Conservation (phyloP, 1,284 basidiomycete species). For the Pascua guehoae region DNA sequence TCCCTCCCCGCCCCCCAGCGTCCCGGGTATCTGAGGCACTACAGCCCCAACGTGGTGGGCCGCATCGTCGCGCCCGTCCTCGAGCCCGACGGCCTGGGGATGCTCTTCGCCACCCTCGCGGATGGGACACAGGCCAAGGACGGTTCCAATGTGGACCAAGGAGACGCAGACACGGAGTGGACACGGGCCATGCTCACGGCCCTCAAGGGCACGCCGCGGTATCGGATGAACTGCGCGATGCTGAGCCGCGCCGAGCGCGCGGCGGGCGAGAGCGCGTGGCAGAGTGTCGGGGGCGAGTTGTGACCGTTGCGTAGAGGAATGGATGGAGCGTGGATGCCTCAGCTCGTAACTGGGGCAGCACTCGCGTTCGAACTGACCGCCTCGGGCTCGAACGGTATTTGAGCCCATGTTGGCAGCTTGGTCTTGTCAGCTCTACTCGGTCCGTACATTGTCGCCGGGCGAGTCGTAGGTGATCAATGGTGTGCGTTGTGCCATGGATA, state of each 20-base stretch:
- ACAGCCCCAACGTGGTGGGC: conserved; percentile 23
- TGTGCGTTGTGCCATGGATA: too few relatives aligned
- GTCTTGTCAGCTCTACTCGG: too few relatives aligned
- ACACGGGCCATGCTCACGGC: conserved; percentile 18
- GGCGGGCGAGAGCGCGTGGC: conserved; percentile 23
- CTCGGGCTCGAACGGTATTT: too few relatives aligned
- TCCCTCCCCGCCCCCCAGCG: conserved; percentile 1
- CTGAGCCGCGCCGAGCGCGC: conserved; percentile 25
- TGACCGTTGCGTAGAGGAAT: not conserved
- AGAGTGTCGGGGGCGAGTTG: conserved; percentile 19
- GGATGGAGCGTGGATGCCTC: not conserved
- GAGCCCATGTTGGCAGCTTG: too few relatives aligned
- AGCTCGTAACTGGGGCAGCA: not conserved
- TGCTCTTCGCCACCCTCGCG: conserved; percentile 23
- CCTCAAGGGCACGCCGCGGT: conserved; percentile 29
- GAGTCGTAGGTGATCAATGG: too few relatives aligned
- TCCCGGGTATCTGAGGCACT: conserved; percentile 18
- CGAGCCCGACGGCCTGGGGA: conserved; percentile 41
- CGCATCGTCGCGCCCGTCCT: conserved; percentile 30
- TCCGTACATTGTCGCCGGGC: too few relatives aligned
- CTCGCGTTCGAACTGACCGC: not conserved
- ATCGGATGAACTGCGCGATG: conserved; percentile 38
- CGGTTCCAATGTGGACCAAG: conserved; percentile 6
- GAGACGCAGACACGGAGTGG: conserved; percentile 1
- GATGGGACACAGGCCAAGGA: not conserved